A percentile compares a stretch with the other conserved stretches of the same genome.
Evolutionary conservation across 2,329 filamentous ascomycete genomes (phyloP).

Genomic region (Periconia sp.): DNA sequence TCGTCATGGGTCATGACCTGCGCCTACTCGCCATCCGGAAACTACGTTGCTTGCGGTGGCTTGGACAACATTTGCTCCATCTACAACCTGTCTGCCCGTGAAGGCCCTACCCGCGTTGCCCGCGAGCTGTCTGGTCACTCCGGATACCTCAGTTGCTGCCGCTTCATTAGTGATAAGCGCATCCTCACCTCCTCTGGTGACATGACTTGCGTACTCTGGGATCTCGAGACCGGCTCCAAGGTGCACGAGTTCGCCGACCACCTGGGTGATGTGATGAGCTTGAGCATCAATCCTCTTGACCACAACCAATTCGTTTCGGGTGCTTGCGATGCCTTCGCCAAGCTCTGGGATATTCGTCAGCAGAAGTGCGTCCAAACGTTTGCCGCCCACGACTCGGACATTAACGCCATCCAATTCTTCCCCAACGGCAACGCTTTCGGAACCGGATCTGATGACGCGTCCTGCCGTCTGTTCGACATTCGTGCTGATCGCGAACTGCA

Average conservation of each 20-base stretch:
- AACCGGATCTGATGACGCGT: constrained; percentile 95
- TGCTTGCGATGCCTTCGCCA: constrained; percentile 97
- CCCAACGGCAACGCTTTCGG: constrained; percentile 98
- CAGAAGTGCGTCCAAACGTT: constrained; percentile 99
- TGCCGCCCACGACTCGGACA: constrained; percentile 96
- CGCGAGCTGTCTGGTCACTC: constrained; percentile 95
- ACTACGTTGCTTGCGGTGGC: constrained; percentile 97
- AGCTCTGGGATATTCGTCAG: constrained; percentile 97
- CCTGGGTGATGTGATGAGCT: constrained; percentile 98
- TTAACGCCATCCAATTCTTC: constrained; percentile 99
- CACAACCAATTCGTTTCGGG: constrained; percentile 99
- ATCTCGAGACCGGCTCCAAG: constrained; percentile 96
- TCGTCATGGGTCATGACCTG: constrained; percentile 99
- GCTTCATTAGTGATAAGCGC: constrained; percentile 97
- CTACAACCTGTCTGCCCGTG: constrained; percentile 95
- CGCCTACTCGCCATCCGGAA: constrained; percentile 96
- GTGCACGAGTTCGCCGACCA: constrained; percentile 98
- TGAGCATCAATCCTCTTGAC: constrained; percentile 98
- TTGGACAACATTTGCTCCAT: constrained; percentile 99
- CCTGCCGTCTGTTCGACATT: constrained; percentile 96
- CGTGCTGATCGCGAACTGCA: constrained; percentile 83
- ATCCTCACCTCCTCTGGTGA: constrained; percentile 98
- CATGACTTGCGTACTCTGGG: constrained; percentile 99
- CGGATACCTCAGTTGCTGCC: constrained; percentile 95
- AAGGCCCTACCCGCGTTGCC: constrained; percentile 95